Base-by-base conservation (phyloP, 1,284 basidiomycete species). In the Mycocalia duriaeana region DNA sequence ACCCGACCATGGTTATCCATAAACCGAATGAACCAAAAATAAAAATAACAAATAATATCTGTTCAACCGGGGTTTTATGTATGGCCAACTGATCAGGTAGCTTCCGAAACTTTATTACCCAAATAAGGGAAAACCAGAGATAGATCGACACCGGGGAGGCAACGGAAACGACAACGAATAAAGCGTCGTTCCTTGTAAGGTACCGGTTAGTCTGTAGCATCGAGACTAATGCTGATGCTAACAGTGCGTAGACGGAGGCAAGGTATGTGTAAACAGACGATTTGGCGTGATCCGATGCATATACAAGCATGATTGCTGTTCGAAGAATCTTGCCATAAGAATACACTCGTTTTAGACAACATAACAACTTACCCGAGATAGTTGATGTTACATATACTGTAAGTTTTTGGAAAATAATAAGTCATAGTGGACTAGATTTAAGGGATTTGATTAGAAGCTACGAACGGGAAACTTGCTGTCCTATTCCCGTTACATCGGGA, bases 141-240 rank as follows among this genome's bases (percentile, higher is more conserved):
- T 42, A 41, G 23, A 55, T 6, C 19, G 44, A 50, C 2, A 48
- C 45, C 3, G 52, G 53, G 3, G 51, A 53, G 4, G 55, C 51
- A 5, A 50, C 42, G 1, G 45, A 34, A 35, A 54, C 25, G 5
- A 55, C 42, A 4, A 52, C 51, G 23, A 53, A 53, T 7, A 53
- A 35, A 2, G 22, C 51, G 28, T 57, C 53, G 25, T 51, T 50
- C 23, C 46, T 39, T 7, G 53, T 55, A 9, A 57, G 47, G 9
- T 31, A n/a, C 8, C 28, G 28, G 4, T 46, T 19, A 18, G 36
- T n/a, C 22, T 18, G 19, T 13, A 37, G 13, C 4, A 53, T 8
- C 5, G 55, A 52, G 25, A 49, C 23, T 19, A 42, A 11, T 2
- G 40, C 42, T 3, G 51, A 45, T 1, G 50, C 45, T 3, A 52